These are phyloP conservation scores for Mariannaea elegans DNA, from an alignment of 2,329 filamentous ascomycete species.

Conservation along the genomic window DNA sequence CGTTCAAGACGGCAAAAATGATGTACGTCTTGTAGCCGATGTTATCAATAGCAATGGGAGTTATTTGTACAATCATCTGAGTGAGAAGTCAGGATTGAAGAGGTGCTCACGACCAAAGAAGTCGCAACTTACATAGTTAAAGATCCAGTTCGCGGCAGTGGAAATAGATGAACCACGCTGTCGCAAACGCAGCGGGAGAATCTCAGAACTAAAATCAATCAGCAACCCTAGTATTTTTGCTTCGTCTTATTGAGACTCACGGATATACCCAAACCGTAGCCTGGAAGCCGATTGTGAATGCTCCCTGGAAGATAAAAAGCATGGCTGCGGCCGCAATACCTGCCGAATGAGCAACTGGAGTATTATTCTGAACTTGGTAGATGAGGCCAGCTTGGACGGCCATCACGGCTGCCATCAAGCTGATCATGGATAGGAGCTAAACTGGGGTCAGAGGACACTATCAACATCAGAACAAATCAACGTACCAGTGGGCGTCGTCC, in stretches of 20 bases:
- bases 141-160: constrained; percentile 47
- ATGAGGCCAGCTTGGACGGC: constrained; percentile 51
- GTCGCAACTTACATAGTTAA: constrained; percentile 41
- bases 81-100: neutral
- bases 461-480: neutral
- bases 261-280: constrained; percentile 48
- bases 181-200: constrained; percentile 43
- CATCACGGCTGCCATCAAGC: constrained; percentile 52
- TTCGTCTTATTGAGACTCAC: constrained; percentile 14
- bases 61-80: constrained; percentile 33
- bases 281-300: constrained; percentile 51
- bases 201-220: constrained; percentile 39
- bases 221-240: neutral
- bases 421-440: constrained; percentile 51
- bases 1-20: constrained; percentile 57
- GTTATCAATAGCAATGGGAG: constrained; percentile 42
- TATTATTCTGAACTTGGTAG: constrained; percentile 50
- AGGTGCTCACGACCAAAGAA: accelerated
- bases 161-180: constrained; percentile 45
- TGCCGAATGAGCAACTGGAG: constrained; percentile 41
- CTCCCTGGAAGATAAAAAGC: constrained; percentile 52
- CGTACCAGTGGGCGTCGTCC: constrained; percentile 29
- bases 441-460: neutral
- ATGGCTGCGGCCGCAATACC: constrained; percentile 52
- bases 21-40: constrained; percentile 59